phyloP scores from a whole-genome alignment of 768 basidiomycete species.

The Termitomyces sp. region DNA sequence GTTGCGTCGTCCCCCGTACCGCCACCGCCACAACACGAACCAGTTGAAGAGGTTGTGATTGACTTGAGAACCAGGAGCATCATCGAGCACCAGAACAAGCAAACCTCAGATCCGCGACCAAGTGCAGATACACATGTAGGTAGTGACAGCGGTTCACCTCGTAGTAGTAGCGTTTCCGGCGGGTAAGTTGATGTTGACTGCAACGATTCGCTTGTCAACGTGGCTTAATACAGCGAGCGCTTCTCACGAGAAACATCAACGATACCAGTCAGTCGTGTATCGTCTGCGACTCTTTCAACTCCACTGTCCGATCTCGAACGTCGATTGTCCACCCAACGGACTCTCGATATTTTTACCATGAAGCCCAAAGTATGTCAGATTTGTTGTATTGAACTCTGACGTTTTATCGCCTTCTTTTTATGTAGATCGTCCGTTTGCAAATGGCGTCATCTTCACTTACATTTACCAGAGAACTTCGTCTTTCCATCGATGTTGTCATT shows the following conservation, averaged over 20 bases:
- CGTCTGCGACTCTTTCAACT: conserved; percentile 44
- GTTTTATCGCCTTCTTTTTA: neutral
- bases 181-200: conserved; percentile 35
- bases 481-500: conserved; percentile 66
- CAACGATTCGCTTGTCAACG: neutral
- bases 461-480: conserved; percentile 72
- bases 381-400: conserved; percentile 2
- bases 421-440: conserved; percentile 83
- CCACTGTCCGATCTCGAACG: conserved; percentile 77
- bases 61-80: conserved; percentile 41
- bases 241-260: conserved; percentile 54
- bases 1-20: conserved; percentile 13
- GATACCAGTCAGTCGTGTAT: conserved; percentile 47
- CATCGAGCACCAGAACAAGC: conserved; percentile 17
- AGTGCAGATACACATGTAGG: conserved; percentile 26
- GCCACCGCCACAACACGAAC: conserved; percentile 19
- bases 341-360: conserved; percentile 96
- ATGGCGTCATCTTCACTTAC: conserved; percentile 76
- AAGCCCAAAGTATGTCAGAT: conserved; percentile 62
- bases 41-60: conserved; percentile 49
- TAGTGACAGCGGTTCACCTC: conserved; percentile 47
- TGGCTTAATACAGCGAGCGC: conserved; percentile 37
- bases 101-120: conserved; percentile 13
- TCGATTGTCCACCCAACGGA: conserved; percentile 68
- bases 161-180: conserved; percentile 46